phyloP scores from a whole-genome alignment of 2,329 filamentous ascomycete species.

The Ciborinia camelliae region DNA sequence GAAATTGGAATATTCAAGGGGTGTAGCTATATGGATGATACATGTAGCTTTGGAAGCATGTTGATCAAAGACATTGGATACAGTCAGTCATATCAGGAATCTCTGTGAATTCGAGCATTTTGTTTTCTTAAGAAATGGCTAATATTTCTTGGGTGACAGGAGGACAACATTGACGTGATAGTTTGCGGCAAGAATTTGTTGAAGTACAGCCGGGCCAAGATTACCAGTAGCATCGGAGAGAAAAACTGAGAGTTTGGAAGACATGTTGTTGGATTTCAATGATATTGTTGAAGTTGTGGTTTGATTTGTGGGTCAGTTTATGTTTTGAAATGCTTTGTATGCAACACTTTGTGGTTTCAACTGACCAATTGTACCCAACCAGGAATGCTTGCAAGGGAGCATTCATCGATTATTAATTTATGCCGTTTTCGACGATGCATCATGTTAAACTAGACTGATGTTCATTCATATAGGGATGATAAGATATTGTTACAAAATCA shows the following conservation, averaged over 20 bases:
- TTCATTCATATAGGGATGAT: too few species aligned
- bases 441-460: too few species aligned
- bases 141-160: slow-evolving; percentile 8
- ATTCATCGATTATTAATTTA: too few species aligned
- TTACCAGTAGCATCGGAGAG: slow-evolving; percentile 20
- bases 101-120: slow-evolving; percentile 11
- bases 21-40: background rate
- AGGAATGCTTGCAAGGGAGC: too few species aligned
- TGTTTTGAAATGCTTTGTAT: background rate
- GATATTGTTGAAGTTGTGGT: background rate
- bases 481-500: too few species aligned
- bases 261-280: background rate
- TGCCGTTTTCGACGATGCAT: background rate
- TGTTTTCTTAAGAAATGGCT: slow-evolving; percentile 15
- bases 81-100: slow-evolving; percentile 19
- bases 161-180: slow-evolving; percentile 14
- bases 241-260: slow-evolving; percentile 7
- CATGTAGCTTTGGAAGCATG: slow-evolving; percentile 7
- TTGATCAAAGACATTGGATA: slow-evolving; percentile 10
- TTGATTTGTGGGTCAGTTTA: background rate
- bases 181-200: slow-evolving; percentile 9
- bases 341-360: background rate
- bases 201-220: slow-evolving; percentile 12
- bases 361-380: background rate
- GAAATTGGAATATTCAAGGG: background rate